A percentile compares a stretch with the other conserved stretches of the same genome.
These are phyloP conservation scores for Diaporthe australafricana DNA, from an alignment of 2,329 filamentous ascomycete genomes.

Conservation along the genomic window DNA sequence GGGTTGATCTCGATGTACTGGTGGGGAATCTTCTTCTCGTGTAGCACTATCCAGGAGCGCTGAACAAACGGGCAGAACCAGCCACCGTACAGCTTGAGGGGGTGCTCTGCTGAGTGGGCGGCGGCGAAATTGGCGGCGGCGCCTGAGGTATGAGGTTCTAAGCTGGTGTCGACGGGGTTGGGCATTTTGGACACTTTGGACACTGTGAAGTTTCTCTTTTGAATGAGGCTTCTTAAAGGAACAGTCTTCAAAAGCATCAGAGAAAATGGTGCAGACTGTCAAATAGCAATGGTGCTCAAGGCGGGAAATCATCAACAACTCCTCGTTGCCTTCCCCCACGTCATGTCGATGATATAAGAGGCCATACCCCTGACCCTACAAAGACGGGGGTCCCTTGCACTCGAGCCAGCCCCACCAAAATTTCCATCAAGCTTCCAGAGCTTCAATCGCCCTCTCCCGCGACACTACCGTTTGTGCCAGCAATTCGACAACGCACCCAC, in stretches of 20 bases:
- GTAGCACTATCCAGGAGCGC: constrained; percentile 77
- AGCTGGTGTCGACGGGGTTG: constrained; percentile 58
- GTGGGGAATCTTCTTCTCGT: constrained; percentile 79
- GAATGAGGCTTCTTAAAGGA: neutral
- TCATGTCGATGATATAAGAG: constrained; percentile 21
- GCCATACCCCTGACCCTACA: neutral
- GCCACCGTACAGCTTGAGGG: constrained; percentile 75
- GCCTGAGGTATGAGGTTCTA: constrained; percentile 60
- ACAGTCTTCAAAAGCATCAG: neutral
- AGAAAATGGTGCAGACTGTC: neutral
- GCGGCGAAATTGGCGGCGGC: constrained; percentile 60
- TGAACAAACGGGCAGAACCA: constrained; percentile 83
- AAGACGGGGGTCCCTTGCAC: neutral
- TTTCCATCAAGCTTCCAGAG: constrained; percentile 30
- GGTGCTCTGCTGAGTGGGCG: constrained; percentile 58
- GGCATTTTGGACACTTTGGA: constrained; percentile 50
- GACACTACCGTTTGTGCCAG: neutral
- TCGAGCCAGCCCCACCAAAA: constrained; percentile 20
- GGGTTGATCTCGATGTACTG: constrained; percentile 85
- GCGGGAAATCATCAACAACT: neutral
- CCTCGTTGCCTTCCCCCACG: constrained; percentile 1
- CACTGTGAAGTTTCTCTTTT: neutral
- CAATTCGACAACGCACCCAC: neutral
- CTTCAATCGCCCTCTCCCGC: neutral
- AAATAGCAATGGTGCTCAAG: neutral